Base-by-base conservation (phyloP, 768 basidiomycete species). In the Sutorius australiensis region DNA sequence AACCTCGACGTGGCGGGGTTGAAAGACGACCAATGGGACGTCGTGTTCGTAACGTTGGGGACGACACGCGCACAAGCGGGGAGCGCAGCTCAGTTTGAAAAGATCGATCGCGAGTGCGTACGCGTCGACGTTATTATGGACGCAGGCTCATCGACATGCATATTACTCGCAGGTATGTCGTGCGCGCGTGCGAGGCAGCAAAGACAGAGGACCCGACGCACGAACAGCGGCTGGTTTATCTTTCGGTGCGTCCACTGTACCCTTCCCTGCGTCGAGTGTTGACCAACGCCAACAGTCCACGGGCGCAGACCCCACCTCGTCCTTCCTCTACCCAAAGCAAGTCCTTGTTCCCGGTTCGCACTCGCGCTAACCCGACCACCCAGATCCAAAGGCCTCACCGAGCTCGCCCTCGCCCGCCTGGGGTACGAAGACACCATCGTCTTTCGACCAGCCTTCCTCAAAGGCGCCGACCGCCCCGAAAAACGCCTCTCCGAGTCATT, bases 381-480 rank as follows among this genome's bases (percentile, higher is more conserved):
- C 46, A 88, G 84, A 76, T 83, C 80, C 60, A 90, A 91, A 68
- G 90, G 87, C 14, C 69, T 82, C 30, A 92, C 90, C 0, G 91
- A 92, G 65, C 71, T 78, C 42, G 85, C 71, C 0, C 73, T 92
- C 17, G 84, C 87, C 0, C 69, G 68, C 4, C 68, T 91, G 6
- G 88, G 87, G 10, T 92, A 91, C 64, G 62, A 72, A 12, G 87
- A 91, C 48, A 81, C 82, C 1, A 81, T 91, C 54, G 63, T 89
- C 43, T 84, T 90, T 66, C 79, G 86, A 17, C 88, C 91, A 3
- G 80, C 63, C 0, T 55, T 76, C n/a, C 67, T 91, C 12, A 68
- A 65, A 8, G 78, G 79, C 0, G 74, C 80, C 1, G 62, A 80
- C 3, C 73, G 86, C 3, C 32, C 62, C 5, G 74, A 80, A 2